A percentile compares a stretch with the other conserved stretches of the same genome.
These are phyloP conservation scores for Epicoccum nigrum DNA, from an alignment of 2,329 filamentous ascomycete species.

Conservation along the genomic window DNA sequence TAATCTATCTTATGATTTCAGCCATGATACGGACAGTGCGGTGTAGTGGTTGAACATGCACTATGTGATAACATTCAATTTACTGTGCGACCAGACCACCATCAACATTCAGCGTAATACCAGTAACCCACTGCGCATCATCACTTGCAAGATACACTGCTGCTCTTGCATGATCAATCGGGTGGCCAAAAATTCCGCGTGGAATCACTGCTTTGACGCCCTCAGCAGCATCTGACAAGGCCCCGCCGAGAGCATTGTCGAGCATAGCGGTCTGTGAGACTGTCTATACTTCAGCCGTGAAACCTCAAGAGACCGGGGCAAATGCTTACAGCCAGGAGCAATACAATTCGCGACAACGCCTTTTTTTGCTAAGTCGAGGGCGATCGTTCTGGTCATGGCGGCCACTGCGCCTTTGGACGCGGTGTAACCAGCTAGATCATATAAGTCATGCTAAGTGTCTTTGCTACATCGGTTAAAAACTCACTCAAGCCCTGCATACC, in stretches of 20 bases:
- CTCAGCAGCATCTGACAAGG: slow-evolving; percentile 16
- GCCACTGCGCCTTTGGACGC: slow-evolving; percentile 57
- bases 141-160: slow-evolving; percentile 54
- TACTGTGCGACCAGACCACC: slow-evolving; percentile 43
- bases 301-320: too few relatives aligned
- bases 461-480: not conserved
- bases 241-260: slow-evolving; percentile 21
- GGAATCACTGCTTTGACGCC: slow-evolving; percentile 20
- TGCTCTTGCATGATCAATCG: slow-evolving; percentile 33
- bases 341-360: slow-evolving; percentile 52
- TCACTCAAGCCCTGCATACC: slow-evolving; percentile 41
- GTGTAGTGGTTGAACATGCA: not conserved
- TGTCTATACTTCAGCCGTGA: slow-evolving; percentile 18
- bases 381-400: slow-evolving; percentile 54
- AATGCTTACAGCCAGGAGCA: slow-evolving; percentile 51
- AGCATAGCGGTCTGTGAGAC: slow-evolving; percentile 45
- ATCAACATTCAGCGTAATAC: slow-evolving; percentile 50
- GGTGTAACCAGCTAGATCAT: slow-evolving; percentile 49
- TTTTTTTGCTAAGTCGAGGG: slow-evolving; percentile 52
- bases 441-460: not conserved
- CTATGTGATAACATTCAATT: not conserved
- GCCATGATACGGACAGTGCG: too few relatives aligned
- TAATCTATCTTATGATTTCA: too few relatives aligned
- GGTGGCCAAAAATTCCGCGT: slow-evolving; percentile 31
- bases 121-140: slow-evolving; percentile 53